Evolutionary conservation across 345 rosid genomes (phyloP), one percentile per base, ranked within the genome.

Genomic region (Citrus cavaleriei): DNA sequence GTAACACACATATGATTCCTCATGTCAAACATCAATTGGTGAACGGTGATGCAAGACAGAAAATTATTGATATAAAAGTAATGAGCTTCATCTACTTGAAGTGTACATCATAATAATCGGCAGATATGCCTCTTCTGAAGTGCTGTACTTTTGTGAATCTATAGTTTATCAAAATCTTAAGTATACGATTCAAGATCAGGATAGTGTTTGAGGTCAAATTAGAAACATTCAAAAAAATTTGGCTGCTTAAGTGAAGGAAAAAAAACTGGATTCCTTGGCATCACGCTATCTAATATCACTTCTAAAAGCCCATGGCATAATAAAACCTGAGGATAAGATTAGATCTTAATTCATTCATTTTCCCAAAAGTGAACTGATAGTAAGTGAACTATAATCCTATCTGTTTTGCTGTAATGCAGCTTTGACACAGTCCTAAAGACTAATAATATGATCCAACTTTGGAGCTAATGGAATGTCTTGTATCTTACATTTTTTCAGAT

Each of bases 401-500:
- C 5, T 54, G 58, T 54, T 16, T 18, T 54, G 19, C 58, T 54
- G 6, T 16, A 54, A 18, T 54, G 19, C 58, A 18, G 22, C 58
- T 54, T 54, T 54, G 22, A 6, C 58, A 54, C 19, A 18, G 21
- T 54, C 58, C n/a, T 54, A 54, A 19, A 25, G 30, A n/a, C 14
- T 5, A 60, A 3, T 25, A 24, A 40, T 40, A 34, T 70, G n/a
- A 25, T 55, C 58, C 58, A 54, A 54, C 58, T 59, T 58, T 67
- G 62, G 69, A 46, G 67, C 77, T 65, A 34, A 64, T 25, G 74
- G 66, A 67, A 51, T n/a, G 42, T 79, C 37, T 64, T 14, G 22
- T 24, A 30, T 32, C 69, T 66, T 71, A 42, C 54, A 46, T 71
- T 24, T 19, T 79, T 88, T 65, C 85, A 96, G 99, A 89, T 96